Conservation (phyloP, 192 early-diverging fungal species). For the Entomortierella lignicola region DNA sequence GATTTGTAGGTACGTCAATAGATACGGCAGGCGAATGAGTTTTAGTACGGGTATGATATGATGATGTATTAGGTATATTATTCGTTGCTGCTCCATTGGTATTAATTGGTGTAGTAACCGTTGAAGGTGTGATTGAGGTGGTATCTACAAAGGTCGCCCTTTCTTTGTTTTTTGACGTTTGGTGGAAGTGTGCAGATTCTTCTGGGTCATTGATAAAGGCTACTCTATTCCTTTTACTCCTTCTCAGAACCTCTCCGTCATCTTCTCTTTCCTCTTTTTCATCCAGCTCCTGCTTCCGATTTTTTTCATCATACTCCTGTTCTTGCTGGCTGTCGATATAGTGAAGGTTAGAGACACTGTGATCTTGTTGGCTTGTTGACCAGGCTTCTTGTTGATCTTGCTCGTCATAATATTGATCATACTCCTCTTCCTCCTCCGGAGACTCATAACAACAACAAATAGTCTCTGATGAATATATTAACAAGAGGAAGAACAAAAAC, state of each 20-base stretch:
- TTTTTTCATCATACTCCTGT: background rate
- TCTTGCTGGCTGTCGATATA: background rate
- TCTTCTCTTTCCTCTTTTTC: background rate
- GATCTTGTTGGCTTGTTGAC: background rate
- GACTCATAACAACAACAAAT: constrained; percentile 7
- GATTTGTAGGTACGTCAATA: too few species aligned
- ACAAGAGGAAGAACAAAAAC: constrained; percentile 6
- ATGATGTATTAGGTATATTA: background rate
- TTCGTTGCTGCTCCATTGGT: background rate
- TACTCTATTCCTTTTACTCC: background rate
- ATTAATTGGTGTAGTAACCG: background rate
- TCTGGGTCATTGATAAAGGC: constrained; percentile 3
- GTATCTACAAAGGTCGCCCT: too few species aligned
- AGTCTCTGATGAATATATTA: constrained; percentile 7
- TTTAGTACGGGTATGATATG: background rate
- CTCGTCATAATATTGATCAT: background rate
- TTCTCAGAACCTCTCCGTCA: background rate
- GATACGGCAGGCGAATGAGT: too few species aligned
- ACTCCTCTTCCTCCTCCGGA: background rate
- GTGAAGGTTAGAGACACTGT: background rate
- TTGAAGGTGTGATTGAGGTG: background rate
- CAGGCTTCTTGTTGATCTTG: background rate
- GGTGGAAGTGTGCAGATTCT: background rate
- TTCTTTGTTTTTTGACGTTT: too few species aligned
- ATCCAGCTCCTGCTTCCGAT: background rate